Base-by-base conservation (phyloP, 192 early-diverging fungal species). In the Fimicolochytrium jonesii region DNA sequence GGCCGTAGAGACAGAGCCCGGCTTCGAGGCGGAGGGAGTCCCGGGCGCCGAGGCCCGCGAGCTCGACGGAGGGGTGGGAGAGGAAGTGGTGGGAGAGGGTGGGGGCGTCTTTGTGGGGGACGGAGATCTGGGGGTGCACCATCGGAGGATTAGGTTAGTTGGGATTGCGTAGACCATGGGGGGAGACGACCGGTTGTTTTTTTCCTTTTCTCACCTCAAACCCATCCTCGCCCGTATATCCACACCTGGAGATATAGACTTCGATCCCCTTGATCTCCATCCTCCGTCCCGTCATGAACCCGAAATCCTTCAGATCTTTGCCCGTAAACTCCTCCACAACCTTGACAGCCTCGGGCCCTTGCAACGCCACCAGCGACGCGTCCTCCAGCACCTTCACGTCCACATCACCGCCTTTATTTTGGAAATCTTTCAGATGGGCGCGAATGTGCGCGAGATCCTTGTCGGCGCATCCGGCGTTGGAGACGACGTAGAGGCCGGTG, bases 161-260 rank as follows among this genome's bases (percentile, higher is more conserved):
- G 30, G 30, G 30, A 59, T n/a, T 17, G 60, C 18, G 30, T 17
- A 28, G 29, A 61, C 25, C 33, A 10, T 22, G 15, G 18, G n/a
- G n/a, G n/a, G n/a, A n/a, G n/a, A n/a, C n/a, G n/a, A n/a, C n/a
- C n/a, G n/a, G n/a, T n/a, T 39, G 9, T 39, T 39, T 39, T 17
- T 39, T 17, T 39, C 17, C 37, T 39, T 39, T 6, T 31, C 61
- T 30, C 57, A 91, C 87, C 73, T 98, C 96, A 67, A 99, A 97
- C 11, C 96, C 96, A 76, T 99, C 96, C 75, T 99, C 96, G 57
- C 96, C 96, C 56, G 96, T 99, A 79, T 99, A 99, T 11, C 96
- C 96, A 28, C 91, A 95, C 26, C 96, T 87, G 18, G 96, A 90
- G 35, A 99, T 86, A 60, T 95, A 92, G 64, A 86, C 87, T 1